These are phyloP conservation scores for Plasmodium adleri DNA, from an alignment of 169 alveolate species.

Conservation along the genomic window DNA sequence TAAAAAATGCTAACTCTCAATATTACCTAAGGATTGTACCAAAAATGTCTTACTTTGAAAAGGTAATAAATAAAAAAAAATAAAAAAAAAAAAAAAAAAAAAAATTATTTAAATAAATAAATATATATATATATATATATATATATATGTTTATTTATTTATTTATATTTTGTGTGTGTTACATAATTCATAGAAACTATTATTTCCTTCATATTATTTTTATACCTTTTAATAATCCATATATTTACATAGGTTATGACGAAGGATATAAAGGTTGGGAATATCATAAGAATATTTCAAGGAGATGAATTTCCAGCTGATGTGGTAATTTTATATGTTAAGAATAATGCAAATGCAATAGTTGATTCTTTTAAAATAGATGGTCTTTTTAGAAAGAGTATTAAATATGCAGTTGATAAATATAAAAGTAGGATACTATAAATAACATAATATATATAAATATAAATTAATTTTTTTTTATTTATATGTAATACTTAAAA, in stretches of 20 bases:
- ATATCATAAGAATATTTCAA: slow-evolving; percentile 58
- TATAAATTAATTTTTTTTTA: slow-evolving; percentile 4
- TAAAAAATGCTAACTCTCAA: slow-evolving; percentile 74
- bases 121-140: too few species aligned
- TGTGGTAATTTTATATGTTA: slow-evolving; percentile 65
- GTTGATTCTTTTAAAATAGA: slow-evolving; percentile 71
- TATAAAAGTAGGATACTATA: slow-evolving; percentile 48
- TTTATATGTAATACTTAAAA: neutral
- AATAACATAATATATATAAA: neutral
- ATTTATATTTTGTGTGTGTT: too few species aligned
- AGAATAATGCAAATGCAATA: slow-evolving; percentile 64
- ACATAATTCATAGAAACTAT: too few species aligned
- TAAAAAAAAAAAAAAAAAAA: neutral
- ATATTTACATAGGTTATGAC: slow-evolving; percentile 60
- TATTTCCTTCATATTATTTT: too few species aligned
- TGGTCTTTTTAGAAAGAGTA: slow-evolving; percentile 55
- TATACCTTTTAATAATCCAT: neutral
- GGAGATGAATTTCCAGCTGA: slow-evolving; percentile 77
- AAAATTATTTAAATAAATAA: neutral
- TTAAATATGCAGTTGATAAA: slow-evolving; percentile 67
- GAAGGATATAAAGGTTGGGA: slow-evolving; percentile 74
- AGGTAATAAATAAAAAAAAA: slow-evolving; percentile 22
- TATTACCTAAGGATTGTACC: slow-evolving; percentile 75
- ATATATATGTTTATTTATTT: too few species aligned
- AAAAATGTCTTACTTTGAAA: slow-evolving; percentile 63